Evolutionary conservation across 1,139 yeast genomes (phyloP), one percentile per base, ranked within the genome.

Genomic region (Kodamaea derodonti): DNA sequence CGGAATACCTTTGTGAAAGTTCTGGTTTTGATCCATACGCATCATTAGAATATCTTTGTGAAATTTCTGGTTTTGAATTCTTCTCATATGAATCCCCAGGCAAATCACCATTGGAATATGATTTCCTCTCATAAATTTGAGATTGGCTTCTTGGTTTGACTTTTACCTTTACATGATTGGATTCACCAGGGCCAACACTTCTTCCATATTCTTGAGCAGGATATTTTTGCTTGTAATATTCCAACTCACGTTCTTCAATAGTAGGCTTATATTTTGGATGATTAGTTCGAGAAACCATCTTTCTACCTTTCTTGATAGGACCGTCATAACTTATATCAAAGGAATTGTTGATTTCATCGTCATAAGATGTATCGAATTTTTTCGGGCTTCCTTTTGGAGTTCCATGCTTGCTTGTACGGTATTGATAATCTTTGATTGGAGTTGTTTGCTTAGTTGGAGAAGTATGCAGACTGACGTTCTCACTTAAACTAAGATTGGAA

Each of bases 171-270:
- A n/a, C n/a, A n/a, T n/a, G n/a, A n/a, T n/a, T n/a, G n/a, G 12
- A 20, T 14, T 24, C n/a, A 6, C 11, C 14, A 9, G 6, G 9
- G 9, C 22, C 22, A 18, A 18, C 27, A 7, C 8, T 7, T 24
- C 27, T 24, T 11, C 20, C 34, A 12, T 33, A 31, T 58, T 56
- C 36, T 56, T 54, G 22, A 22, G 56, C 43, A 28, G 58, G 58
- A 42, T 58, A 58, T 25, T 50, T 49, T 33, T 60, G 63, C 33
- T 61, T n/a, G n/a, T n/a, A 60, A 32, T 54, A 47, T 38, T 60
- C 68, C 27, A 60, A 54, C 41, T 64, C 70, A 24, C 49, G 49
- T 16, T 50, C 57, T 30, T 54, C 57, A 29, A 34, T 48, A 28
- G 45, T 35, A 26, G 43, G 43, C 32, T 52, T 52, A 29, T 45